Conservation (phyloP, 1,284 basidiomycete species). For the Boletus hoseneyae region DNA sequence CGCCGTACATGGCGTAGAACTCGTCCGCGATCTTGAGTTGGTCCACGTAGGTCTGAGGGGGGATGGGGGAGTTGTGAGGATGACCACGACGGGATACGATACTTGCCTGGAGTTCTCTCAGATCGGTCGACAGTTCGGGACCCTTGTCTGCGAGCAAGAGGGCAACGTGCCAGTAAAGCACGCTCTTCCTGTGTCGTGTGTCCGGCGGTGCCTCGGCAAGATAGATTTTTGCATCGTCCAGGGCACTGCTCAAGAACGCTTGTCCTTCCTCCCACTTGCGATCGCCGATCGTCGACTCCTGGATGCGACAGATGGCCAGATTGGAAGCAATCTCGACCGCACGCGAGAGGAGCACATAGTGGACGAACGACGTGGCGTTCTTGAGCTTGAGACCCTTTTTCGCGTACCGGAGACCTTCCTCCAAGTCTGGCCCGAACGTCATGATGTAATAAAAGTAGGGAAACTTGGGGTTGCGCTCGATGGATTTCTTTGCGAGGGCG, state of each 20-base stretch:
- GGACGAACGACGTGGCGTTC: conserved; percentile 43
- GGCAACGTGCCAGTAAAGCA: conserved; percentile 56
- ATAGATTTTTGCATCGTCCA: conserved; percentile 57
- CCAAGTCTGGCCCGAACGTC: conserved; percentile 39
- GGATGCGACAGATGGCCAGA: conserved; percentile 47
- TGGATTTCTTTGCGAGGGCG: conserved; percentile 39
- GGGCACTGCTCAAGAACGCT: conserved; percentile 51
- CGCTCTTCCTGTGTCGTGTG: conserved; percentile 52
- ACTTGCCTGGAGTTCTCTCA: conserved; percentile 47
- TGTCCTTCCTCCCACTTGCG: conserved; percentile 54
- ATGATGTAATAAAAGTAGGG: conserved; percentile 60
- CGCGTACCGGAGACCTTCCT: conserved; percentile 37
- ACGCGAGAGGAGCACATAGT: conserved; percentile 52
- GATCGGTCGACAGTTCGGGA: conserved; percentile 43
- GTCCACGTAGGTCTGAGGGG: conserved; percentile 38
- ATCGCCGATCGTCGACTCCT: conserved; percentile 40
- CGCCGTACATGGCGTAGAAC: conserved; percentile 44
- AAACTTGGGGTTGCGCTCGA: conserved; percentile 50
- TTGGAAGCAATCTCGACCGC: conserved; percentile 56
- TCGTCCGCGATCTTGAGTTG: conserved; percentile 49
- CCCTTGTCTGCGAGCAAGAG: conserved; percentile 49
- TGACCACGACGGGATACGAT: neutral
- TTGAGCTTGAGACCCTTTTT: conserved; percentile 58
- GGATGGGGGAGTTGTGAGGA: neutral
- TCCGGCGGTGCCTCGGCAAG: conserved; percentile 57